Conservation (phyloP, 305 asterid genomes). For the Fraxinus ornus region DNA sequence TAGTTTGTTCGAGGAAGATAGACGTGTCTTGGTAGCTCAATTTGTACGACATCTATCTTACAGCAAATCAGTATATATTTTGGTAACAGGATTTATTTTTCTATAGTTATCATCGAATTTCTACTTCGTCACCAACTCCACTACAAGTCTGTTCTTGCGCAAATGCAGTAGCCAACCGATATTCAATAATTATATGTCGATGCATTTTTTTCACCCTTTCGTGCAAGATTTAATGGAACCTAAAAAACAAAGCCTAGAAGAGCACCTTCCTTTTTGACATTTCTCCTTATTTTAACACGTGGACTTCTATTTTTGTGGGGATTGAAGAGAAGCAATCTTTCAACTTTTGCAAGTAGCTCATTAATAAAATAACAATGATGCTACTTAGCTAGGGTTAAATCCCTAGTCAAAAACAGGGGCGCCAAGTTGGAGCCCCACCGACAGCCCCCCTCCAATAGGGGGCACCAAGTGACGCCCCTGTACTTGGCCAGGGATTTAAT, state of each 20-base stretch:
- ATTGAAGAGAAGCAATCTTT: neutral
- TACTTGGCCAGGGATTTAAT: too few relatives aligned
- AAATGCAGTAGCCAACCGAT: neutral
- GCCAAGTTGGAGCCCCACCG: too few relatives aligned
- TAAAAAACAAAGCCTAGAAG: neutral
- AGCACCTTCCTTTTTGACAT: neutral
- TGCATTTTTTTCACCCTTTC: neutral
- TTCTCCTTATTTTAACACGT: neutral
- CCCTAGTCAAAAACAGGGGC: too few relatives aligned
- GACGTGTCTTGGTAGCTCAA: neutral
- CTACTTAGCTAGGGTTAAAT: too few relatives aligned
- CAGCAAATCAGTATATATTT: neutral
- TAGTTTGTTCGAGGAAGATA: neutral
- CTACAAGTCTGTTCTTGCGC: neutral
- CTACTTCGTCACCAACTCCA: neutral
- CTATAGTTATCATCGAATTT: neutral
- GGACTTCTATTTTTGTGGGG: neutral
- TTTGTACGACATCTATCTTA: neutral
- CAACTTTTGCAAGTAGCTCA: neutral
- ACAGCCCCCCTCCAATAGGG: too few relatives aligned
- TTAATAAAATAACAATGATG: too few relatives aligned
- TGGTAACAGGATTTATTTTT: neutral
- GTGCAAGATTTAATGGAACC: neutral
- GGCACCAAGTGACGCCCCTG: too few relatives aligned
- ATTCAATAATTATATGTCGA: neutral